Conservation (phyloP, 352 stramenopile species). For the Thalassiosira gravida region DNA sequence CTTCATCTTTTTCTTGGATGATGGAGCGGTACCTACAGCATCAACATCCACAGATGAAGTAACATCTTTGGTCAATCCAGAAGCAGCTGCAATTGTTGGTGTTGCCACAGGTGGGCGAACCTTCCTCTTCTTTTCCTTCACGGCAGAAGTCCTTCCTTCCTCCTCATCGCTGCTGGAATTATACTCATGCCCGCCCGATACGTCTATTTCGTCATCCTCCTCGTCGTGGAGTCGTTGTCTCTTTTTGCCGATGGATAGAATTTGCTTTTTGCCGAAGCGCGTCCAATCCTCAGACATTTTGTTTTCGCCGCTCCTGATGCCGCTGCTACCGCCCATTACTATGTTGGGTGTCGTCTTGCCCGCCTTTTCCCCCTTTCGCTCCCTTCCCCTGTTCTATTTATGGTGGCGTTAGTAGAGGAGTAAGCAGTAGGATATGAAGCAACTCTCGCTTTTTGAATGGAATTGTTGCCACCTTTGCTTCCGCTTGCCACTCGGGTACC, state of each 20-base stretch:
- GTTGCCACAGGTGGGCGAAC: background rate
- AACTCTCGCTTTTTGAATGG: too few species aligned
- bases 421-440: too few species aligned
- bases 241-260: constrained; percentile 68
- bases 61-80: background rate
- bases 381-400: too few species aligned
- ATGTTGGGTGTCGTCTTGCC: too few species aligned
- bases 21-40: background rate
- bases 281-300: constrained; percentile 46
- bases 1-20: constrained; percentile 53
- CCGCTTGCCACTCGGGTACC: too few species aligned
- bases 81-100: background rate
- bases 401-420: too few species aligned
- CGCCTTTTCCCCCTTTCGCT: too few species aligned
- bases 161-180: constrained; percentile 65
- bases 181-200: constrained; percentile 13
- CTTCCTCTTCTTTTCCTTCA: constrained; percentile 50
- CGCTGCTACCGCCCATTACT: background rate
- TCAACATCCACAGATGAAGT: constrained; percentile 10
- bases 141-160: constrained; percentile 62
- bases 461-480: too few species aligned
- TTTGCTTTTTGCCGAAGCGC: constrained; percentile 41
- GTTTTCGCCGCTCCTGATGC: background rate
- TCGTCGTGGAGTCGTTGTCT: constrained; percentile 24
- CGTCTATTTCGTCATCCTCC: constrained; percentile 53